Conservation (phyloP, 805 yeast genomes). For the Zygotorulaspora chibaensis region DNA sequence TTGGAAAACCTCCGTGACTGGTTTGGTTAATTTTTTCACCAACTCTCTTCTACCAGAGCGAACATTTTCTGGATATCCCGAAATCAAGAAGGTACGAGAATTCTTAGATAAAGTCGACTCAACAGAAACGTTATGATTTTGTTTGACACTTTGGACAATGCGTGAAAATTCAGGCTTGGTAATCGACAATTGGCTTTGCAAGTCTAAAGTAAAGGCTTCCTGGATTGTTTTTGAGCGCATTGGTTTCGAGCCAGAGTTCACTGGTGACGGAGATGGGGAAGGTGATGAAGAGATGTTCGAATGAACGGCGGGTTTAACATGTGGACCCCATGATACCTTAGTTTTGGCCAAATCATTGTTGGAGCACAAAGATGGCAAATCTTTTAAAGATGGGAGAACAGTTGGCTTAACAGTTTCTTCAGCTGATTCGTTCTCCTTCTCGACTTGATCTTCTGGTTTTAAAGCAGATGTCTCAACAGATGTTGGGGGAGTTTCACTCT, state of each 20-base stretch:
- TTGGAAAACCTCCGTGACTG: slow-evolving; percentile 53
- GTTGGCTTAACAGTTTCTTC: slow-evolving; percentile 9
- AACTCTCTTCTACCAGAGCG: slow-evolving; percentile 69
- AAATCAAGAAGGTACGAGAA: slow-evolving; percentile 76
- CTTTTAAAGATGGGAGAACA: slow-evolving; percentile 36
- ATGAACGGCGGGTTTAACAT: slow-evolving; percentile 41
- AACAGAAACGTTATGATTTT: slow-evolving; percentile 56
- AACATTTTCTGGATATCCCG: slow-evolving; percentile 67
- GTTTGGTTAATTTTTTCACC: slow-evolving; percentile 71
- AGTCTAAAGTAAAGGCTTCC: slow-evolving; percentile 72
- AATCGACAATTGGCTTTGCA: slow-evolving; percentile 61
- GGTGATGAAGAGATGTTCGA: slow-evolving; percentile 20
- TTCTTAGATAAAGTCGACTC: slow-evolving; percentile 80
- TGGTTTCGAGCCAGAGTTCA: slow-evolving; percentile 38
- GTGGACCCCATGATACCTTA: slow-evolving; percentile 43
- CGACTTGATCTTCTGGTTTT: not conserved
- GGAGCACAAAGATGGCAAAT: slow-evolving; percentile 65
- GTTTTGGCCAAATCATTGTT: slow-evolving; percentile 33
- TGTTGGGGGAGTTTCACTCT: slow-evolving; percentile 20
- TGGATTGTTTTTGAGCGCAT: slow-evolving; percentile 60
- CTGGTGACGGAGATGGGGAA: slow-evolving; percentile 21
- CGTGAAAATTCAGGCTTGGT: slow-evolving; percentile 64
- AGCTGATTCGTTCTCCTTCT: slow-evolving; percentile 1
- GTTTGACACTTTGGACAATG: slow-evolving; percentile 58
- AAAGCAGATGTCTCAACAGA: slow-evolving; percentile 13